Evolutionary conservation across 2,329 filamentous ascomycete species (phyloP), one percentile per base, ranked within the genome.

Genomic region (Calonectria naviculata): DNA sequence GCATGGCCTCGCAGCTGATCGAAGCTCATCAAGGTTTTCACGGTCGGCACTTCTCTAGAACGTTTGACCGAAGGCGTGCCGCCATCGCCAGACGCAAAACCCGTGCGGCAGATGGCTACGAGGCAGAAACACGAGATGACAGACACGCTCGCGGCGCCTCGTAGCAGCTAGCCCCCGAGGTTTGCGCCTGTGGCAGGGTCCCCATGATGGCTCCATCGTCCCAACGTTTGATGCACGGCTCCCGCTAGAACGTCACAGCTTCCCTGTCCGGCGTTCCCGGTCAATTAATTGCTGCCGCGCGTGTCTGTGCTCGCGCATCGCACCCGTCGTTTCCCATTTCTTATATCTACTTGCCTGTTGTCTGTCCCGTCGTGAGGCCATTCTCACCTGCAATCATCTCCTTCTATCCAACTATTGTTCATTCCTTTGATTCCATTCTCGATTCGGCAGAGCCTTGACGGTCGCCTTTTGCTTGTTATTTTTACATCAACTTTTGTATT

Each of bases 241-340:
- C 31, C 21, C 34, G 36, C 52, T 58, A 58, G 36, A 58, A 58
- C n/a, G 52, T 58, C 52, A 58, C 52, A 58, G 52, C 52, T 36
- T 38, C n/a, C n/a, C 52, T 52, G 21, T 58, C 31, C 52, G 52
- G 52, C 52, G 52, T 36, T 34, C 36, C 52, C 52, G 52, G 17
- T 58, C 31, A 58, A 58, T 58, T 58, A 58, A 58, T 58, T 58
- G 31, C 34, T 41, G 46, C 24, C 26, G 31, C 52, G 26, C 17
- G 21, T 36, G 52, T n/a, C 8, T 46, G 34, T 58, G 12, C 52
- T 10, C 38, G 49, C 34, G 24, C 46, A 21, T 52, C n/a, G 28
- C 28, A 52, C 31, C 29, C 31, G 19, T 34, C 12, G 10, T 24
- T 12, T n/a, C 13, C 42, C 52, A 36, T 58, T 58, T 17, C 52